Percentiles rank a stretch among this genome's conserved stretches.
Conservation (phyloP, 2,329 filamentous ascomycete genomes). For the Macroventuria anomochaeta region DNA sequence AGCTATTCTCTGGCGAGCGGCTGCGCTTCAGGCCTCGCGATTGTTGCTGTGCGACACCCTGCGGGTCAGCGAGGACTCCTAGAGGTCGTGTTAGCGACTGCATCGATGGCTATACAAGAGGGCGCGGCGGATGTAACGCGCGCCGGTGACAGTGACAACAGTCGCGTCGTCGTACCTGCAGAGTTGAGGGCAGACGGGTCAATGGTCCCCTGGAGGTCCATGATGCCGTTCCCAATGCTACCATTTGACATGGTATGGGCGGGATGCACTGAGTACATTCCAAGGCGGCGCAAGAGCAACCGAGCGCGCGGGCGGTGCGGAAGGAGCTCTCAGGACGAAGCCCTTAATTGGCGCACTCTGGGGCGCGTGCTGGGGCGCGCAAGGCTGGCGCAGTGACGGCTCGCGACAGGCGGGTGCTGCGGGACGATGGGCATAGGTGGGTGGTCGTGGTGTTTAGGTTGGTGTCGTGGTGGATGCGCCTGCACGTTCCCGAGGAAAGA, state of each 20-base stretch:
- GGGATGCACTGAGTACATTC: constrained; percentile 52
- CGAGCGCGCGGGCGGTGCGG: constrained; percentile 38
- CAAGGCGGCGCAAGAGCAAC: constrained; percentile 43
- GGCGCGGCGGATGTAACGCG: constrained; percentile 45
- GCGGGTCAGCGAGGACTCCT: constrained; percentile 42
- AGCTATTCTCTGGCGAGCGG: constrained; percentile 50
- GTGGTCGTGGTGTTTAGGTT: constrained; percentile 21
- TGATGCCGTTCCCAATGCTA: constrained; percentile 49
- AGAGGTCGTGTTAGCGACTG: constrained; percentile 33
- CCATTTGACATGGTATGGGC: constrained; percentile 49
- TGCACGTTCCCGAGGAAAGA: constrained; percentile 20
- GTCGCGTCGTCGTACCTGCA: constrained; percentile 39
- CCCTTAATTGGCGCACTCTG: constrained; percentile 11
- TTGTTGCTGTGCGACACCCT: constrained; percentile 42
- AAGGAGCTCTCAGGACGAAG: constrained; percentile 26
- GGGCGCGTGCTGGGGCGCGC: constrained; percentile 21
- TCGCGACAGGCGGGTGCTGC: constrained; percentile 29
- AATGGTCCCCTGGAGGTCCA: constrained; percentile 51
- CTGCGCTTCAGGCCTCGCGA: constrained; percentile 51
- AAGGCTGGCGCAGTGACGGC: constrained; percentile 25
- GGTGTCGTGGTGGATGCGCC: constrained; percentile 18
- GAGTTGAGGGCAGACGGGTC: constrained; percentile 50
- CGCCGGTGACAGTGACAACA: background rate
- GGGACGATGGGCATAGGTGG: constrained; percentile 31
- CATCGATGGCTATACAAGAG: constrained; percentile 17